Percentiles rank a stretch among this genome's conserved stretches.
phyloP scores from a whole-genome alignment of 2,329 filamentous ascomycete species.

The Ceratocystiopsis brevicomis region DNA sequence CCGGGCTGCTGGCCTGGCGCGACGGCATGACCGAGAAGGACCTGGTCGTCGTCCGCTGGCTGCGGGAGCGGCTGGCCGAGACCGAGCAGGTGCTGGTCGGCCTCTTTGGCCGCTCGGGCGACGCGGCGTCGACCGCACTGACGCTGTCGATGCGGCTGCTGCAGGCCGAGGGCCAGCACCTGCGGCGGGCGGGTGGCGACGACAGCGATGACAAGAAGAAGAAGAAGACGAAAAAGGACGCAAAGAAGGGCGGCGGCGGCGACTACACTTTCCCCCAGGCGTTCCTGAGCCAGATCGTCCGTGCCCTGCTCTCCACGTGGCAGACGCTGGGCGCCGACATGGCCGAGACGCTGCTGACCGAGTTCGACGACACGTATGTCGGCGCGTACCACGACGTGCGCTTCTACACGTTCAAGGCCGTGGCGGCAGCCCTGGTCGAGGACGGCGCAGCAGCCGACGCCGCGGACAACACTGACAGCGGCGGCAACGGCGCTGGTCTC shows the following conservation, averaged over 20 bases:
- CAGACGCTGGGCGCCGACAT: background rate
- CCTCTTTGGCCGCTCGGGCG: slow-evolving; percentile 41
- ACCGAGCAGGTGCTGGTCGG: slow-evolving; percentile 45
- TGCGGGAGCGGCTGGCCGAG: slow-evolving; percentile 54
- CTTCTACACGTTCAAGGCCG: slow-evolving; percentile 59
- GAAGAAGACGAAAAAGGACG: slow-evolving; percentile 13
- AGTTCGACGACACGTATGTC: slow-evolving; percentile 62
- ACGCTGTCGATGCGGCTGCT: slow-evolving; percentile 68
- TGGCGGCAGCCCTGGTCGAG: slow-evolving; percentile 20
- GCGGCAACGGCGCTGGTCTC: no score
- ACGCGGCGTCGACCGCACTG: slow-evolving; percentile 50
- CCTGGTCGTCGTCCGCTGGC: slow-evolving; percentile 53
- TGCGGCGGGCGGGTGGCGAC: slow-evolving; percentile 16
- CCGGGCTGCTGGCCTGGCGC: slow-evolving; percentile 48
- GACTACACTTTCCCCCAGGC: slow-evolving; percentile 46
- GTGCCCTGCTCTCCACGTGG: slow-evolving; percentile 34
- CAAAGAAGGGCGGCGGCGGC: background rate
- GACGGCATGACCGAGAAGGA: slow-evolving; percentile 55
- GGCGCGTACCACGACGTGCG: slow-evolving; percentile 69
- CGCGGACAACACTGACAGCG: slow-evolving; percentile 5
- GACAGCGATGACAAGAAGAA: no score
- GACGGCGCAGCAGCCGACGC: slow-evolving; percentile 8
- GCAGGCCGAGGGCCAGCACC: slow-evolving; percentile 54
- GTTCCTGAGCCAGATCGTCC: slow-evolving; percentile 47
- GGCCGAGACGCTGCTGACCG: slow-evolving; percentile 33